Base-by-base conservation (phyloP, 352 stramenopile species). In the Discostella stelligera region DNA sequence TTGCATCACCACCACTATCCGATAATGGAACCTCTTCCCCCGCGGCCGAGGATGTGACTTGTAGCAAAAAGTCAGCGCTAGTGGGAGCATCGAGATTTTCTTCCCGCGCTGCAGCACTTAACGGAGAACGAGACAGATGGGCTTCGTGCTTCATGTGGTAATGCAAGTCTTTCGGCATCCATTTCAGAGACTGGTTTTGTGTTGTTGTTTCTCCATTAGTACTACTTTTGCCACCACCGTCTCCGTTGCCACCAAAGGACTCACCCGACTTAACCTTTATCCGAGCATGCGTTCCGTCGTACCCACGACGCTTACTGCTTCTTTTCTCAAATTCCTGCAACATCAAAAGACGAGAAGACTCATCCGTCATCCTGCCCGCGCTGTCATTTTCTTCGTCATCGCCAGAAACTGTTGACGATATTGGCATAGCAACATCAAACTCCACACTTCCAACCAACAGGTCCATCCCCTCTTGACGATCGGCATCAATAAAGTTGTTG, bases 401-500 rank as follows among this genome's bases (percentile, higher is more conserved):
- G 27, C 5, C 27, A 32, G 27, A 32, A 2, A 32, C 5, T 3
- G 14, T 16, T 13, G 55, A 59, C 20, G 20, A 39, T 41, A 21
- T 13, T 63, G 14, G 56, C 56, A 53, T 50, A n/a, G 58, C 16
- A 16, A 30, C 18, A 52, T 82, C 77, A 72, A 91, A 91, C 6
- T 69, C 30, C 37, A 70, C 49, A 54, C 90, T 87, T 7, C 90
- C 90, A 10, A 97, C 84, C 48, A 98, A 71, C 37, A 98, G 81
- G 79, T 98, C 95, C 62, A 98, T 91, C 50, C 95, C 94, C 80
- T 98, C 96, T 86, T 98, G 95, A 46, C 88, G 93, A 74, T 96
- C 87, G 3, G 94, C 95, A 85, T 98, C 96, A 63, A 94, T 82
- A 82, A 98, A 98, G 75, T 98, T 98, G 86, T 98, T 98, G 3